phyloP scores from a whole-genome alignment of 257 asterid genomes.

The Solanum pimpinellifolium region DNA sequence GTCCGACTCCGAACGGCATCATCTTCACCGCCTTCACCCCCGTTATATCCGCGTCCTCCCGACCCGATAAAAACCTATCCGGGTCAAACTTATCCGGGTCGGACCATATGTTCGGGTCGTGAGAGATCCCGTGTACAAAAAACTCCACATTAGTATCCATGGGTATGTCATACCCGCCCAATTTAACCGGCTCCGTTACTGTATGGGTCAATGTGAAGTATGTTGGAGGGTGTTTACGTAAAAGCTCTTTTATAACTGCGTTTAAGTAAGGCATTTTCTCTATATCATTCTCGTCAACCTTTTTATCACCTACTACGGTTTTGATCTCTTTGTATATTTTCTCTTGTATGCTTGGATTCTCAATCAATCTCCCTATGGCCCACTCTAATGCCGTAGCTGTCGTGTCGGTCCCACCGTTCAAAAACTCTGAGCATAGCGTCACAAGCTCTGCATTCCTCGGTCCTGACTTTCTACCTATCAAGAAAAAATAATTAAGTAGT shows the following conservation, averaged over 20 bases:
- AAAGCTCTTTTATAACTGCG: conserved; percentile 68
- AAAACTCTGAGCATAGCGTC: conserved; percentile 66
- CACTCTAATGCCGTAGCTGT: conserved; percentile 85
- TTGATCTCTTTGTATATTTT: conserved; percentile 54
- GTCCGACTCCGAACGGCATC: conserved; percentile 83
- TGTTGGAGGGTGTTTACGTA: conserved; percentile 86
- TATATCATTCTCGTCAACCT: conserved; percentile 60
- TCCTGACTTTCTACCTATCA: conserved; percentile 25
- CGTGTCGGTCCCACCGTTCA: conserved; percentile 94
- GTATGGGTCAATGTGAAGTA: conserved; percentile 63
- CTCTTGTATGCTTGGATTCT: conserved; percentile 50
- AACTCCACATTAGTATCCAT: conserved; percentile 56
- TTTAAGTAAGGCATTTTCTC: conserved; percentile 67
- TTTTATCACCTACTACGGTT: conserved; percentile 32
- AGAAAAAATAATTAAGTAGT: background rate
- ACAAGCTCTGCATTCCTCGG: conserved; percentile 60
- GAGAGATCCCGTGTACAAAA: conserved; percentile 46
- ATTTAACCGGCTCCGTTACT: conserved; percentile 53
- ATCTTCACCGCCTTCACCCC: conserved; percentile 63
- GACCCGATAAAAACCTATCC: conserved; percentile 47
- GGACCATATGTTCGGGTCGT: conserved; percentile 72
- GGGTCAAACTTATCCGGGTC: conserved; percentile 76
- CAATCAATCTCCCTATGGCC: conserved; percentile 71
- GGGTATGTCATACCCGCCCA: conserved; percentile 77
- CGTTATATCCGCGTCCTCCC: conserved; percentile 78